phyloP scores from a whole-genome alignment of 805 yeast genomes.

The Yarrowia keelungensis region DNA sequence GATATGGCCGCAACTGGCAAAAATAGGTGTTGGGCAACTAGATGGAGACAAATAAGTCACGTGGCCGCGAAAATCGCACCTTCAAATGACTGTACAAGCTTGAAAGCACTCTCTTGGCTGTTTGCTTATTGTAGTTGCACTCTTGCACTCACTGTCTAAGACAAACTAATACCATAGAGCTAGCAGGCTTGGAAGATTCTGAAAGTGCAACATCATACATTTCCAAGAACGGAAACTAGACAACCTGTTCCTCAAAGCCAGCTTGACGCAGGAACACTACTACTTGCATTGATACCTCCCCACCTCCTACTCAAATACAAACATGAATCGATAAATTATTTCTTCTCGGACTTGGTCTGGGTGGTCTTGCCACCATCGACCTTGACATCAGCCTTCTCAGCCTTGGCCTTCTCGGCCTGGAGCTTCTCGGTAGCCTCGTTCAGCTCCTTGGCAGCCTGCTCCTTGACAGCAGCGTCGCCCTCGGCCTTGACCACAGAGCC shows the following conservation, averaged over 20 bases:
- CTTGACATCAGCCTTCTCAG: background rate
- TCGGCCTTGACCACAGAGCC: slow-evolving; percentile 20
- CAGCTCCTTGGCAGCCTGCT: slow-evolving; percentile 25
- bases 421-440: slow-evolving; percentile 16
- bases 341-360: background rate
- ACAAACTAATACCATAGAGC: no score
- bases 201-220: no score
- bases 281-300: background rate
- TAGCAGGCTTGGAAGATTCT: no score
- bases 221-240: no score
- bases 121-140: no score
- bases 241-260: no score
- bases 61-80: background rate
- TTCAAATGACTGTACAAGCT: background rate
- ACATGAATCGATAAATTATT: slow-evolving; percentile 30
- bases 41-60: background rate
- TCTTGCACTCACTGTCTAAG: no score
- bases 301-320: background rate
- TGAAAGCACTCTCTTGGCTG: background rate
- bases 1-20: slow-evolving; percentile 25
- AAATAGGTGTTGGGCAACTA: background rate
- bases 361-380: background rate
- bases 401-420: slow-evolving; percentile 4
- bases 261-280: no score
- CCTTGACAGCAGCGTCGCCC: slow-evolving; percentile 26